Evolutionary conservation across 768 basidiomycete genomes (phyloP).

Genomic region (Leccinum boreale): DNA sequence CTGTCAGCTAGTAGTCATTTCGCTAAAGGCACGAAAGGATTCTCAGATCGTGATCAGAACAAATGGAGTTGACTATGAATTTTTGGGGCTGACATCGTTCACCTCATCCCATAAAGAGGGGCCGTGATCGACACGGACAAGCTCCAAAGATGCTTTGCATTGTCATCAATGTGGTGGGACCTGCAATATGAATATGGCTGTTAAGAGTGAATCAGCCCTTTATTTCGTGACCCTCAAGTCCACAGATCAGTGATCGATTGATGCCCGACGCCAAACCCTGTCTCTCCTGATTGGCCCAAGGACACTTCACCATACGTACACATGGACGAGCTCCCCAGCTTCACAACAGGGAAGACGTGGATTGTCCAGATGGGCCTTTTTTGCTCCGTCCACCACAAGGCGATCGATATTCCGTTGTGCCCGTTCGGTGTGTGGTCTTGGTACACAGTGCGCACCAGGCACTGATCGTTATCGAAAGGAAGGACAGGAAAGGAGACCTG

Average conservation of each 20-base stretch:
- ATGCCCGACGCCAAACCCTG: neutral
- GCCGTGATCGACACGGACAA: neutral
- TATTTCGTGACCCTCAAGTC: neutral
- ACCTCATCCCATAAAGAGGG: neutral
- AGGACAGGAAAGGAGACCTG: neutral
- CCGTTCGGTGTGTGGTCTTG: neutral
- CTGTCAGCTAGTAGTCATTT: neutral
- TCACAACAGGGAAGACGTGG: neutral
- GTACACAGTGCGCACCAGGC: neutral
- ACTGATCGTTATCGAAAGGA: constrained; percentile 3
- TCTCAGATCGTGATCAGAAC: neutral
- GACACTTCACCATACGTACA: neutral
- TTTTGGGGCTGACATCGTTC: neutral
- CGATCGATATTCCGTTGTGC: neutral
- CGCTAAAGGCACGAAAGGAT: neutral
- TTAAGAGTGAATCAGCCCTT: neutral
- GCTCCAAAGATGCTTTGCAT: neutral
- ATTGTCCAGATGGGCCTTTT: neutral
- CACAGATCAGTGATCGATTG: neutral
- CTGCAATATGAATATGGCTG: neutral
- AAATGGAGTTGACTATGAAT: neutral
- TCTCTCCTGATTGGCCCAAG: neutral
- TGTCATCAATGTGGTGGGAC: neutral
- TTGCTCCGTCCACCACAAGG: neutral
- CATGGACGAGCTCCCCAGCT: neutral